Evolutionary conservation across 306 rosid species (phyloP), one percentile per base, ranked within the genome.

Genomic region (Quercus mongolica): DNA sequence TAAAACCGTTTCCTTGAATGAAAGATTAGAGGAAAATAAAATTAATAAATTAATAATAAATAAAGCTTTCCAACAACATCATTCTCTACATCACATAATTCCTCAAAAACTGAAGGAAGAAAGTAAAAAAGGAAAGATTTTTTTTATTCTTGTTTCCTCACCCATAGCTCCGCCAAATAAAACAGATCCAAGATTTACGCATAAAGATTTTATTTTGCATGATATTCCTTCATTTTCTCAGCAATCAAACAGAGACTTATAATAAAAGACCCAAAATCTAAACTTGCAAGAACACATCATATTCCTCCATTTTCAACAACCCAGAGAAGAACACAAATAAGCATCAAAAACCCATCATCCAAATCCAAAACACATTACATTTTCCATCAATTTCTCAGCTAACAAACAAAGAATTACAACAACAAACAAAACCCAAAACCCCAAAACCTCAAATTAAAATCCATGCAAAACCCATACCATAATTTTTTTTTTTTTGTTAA

Each of bases 171-270:
- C 3, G 46, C 46, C 3, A 8, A 8, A 8, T 41, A 41, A 19
- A 30, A 14, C 21, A 20, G 62, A 56, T 68, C 67, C 20, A 20
- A 19, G 46, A 30, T 23, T 52, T 23, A 59, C 17, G 54, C 54
- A 49, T 49, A 49, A 49, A 49, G 17, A 49, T 10, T 10, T 49
- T 49, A 21, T 6, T 31, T 21, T 6, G 20, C 14, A 26, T 1
- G 28, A 31, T 49, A 49, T 15, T 3, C n/a, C 51, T 23, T 41
- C 68, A 46, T 62, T 33, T 75, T 61, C 79, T 18, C 75, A 62
- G 63, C 44, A 33, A 61, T 56, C 80, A 75, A 71, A 44, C 76
- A 76, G 30, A 76, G 55, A 49, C 33, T 17, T 62, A 23, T 3
- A n/a, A n/a, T 59, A 49, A 12, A 49, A 12, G 54, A 13, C 54